phyloP scores from a whole-genome alignment of 2,329 filamentous ascomycete genomes.

The Davidsoniella neocaledoniae region DNA sequence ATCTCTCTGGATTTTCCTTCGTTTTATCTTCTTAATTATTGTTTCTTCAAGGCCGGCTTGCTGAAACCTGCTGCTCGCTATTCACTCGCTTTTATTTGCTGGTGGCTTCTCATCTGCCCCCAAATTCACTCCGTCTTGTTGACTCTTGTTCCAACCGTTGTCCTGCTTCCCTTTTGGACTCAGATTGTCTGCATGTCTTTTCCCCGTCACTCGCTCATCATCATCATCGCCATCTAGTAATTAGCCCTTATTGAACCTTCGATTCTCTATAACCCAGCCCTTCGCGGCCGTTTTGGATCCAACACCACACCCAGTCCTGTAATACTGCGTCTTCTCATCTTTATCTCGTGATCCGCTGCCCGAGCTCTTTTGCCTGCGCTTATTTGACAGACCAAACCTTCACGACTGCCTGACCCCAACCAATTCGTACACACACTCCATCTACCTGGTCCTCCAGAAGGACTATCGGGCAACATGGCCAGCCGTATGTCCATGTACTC shows the following conservation, averaged over 20 bases:
- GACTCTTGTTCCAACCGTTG: too few species aligned
- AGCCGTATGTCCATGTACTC: constrained; percentile 55
- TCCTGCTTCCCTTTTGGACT: too few species aligned
- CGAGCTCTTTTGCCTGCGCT: neutral
- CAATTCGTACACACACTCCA: neutral
- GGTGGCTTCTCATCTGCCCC: neutral
- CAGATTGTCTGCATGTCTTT: too few species aligned
- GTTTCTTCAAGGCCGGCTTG: neutral
- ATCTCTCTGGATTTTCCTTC: too few species aligned
- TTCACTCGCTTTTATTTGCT: too few species aligned
- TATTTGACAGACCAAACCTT: neutral
- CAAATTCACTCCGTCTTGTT: neutral
- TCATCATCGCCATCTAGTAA: neutral
- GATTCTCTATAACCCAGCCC: too few species aligned
- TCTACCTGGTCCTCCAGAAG: constrained; percentile 3
- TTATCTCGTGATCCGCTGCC: neutral
- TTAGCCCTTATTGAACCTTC: neutral
- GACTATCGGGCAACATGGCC: constrained; percentile 28
- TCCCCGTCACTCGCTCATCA: too few species aligned
- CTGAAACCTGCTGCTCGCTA: too few species aligned
- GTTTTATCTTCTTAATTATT: neutral
- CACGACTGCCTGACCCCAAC: neutral
- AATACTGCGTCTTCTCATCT: neutral
- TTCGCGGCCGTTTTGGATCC: too few species aligned
- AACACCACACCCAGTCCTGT: too few species aligned